These are phyloP conservation scores for Pseudogymnoascus sp. DNA, from an alignment of 2,329 filamentous ascomycete genomes.

Conservation along the genomic window DNA sequence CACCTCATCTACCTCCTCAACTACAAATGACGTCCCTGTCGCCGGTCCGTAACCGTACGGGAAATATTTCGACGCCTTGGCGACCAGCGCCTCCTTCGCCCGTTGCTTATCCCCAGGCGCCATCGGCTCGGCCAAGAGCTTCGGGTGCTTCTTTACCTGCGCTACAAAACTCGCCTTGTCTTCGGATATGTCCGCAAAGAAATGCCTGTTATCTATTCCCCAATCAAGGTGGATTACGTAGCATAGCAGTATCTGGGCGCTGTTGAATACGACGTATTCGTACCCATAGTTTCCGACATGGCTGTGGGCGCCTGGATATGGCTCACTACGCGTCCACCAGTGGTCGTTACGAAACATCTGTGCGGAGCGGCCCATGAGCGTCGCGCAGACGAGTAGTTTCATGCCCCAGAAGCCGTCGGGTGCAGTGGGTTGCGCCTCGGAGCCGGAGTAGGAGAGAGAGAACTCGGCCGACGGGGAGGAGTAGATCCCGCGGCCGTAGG, in stretches of 20 bases:
- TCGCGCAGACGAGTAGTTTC: slow-evolving; percentile 37
- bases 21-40: slow-evolving; percentile 33
- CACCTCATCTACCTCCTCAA: slow-evolving; percentile 37
- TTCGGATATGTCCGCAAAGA: slow-evolving; percentile 19
- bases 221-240: slow-evolving; percentile 39
- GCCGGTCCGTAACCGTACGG: slow-evolving; percentile 39
- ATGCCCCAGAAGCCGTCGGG: slow-evolving; percentile 29
- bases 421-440: slow-evolving; percentile 24
- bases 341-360: slow-evolving; percentile 24
- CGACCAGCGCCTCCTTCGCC: slow-evolving; percentile 31
- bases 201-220: slow-evolving; percentile 26
- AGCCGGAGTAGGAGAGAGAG: slow-evolving; percentile 30
- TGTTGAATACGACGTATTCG: slow-evolving; percentile 38
- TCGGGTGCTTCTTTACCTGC: slow-evolving; percentile 15
- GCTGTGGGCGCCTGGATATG: slow-evolving; percentile 27
- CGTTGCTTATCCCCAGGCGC: slow-evolving; percentile 31
- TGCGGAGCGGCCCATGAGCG: slow-evolving; percentile 35
- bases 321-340: slow-evolving; percentile 21
- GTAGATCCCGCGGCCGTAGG: slow-evolving; percentile 36
- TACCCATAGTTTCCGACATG: slow-evolving; percentile 31
- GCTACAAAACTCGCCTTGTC: slow-evolving; percentile 12
- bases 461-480: slow-evolving; percentile 34
- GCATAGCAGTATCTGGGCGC: slow-evolving; percentile 35
- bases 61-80: slow-evolving; percentile 37
- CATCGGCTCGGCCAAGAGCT: slow-evolving; percentile 16